These are phyloP conservation scores for Rhynchospora breviuscula DNA, from an alignment of 176 grass and related monocot species.

Conservation along the genomic window DNA sequence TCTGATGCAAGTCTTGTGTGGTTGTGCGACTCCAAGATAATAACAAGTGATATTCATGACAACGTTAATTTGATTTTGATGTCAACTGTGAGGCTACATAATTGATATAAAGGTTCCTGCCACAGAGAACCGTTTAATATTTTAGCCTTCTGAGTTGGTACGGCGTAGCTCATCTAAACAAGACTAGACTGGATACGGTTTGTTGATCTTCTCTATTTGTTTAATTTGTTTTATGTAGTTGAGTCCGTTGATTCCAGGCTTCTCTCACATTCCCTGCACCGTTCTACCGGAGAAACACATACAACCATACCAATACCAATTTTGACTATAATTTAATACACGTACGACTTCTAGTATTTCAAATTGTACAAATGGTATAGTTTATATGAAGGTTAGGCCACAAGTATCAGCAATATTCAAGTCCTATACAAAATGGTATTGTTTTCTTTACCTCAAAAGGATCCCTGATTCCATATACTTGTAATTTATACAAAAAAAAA, in stretches of 20 bases:
- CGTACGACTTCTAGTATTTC: background rate
- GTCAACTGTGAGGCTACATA: background rate
- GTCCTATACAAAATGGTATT: background rate
- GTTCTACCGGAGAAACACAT: conserved; percentile 1
- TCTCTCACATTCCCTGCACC: background rate
- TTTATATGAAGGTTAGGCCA: background rate
- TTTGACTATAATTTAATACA: background rate
- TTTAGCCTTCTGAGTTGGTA: conserved; percentile 15
- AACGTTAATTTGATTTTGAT: too few relatives aligned
- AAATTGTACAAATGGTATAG: background rate
- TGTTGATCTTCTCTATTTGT: background rate
- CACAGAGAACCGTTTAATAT: background rate
- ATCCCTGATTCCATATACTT: background rate
- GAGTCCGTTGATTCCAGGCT: background rate
- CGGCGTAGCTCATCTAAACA: conserved; percentile 45
- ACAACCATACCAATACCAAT: background rate
- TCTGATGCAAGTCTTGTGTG: background rate
- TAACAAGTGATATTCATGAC: background rate
- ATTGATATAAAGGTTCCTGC: background rate
- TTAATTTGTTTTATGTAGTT: background rate
- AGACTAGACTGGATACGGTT: conserved; percentile 14
- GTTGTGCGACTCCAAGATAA: background rate
- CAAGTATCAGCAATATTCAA: background rate
- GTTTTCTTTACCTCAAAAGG: background rate
- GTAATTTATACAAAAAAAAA: too few relatives aligned